phyloP scores from a whole-genome alignment of 768 basidiomycete species.

The Filobasidium floriforme region DNA sequence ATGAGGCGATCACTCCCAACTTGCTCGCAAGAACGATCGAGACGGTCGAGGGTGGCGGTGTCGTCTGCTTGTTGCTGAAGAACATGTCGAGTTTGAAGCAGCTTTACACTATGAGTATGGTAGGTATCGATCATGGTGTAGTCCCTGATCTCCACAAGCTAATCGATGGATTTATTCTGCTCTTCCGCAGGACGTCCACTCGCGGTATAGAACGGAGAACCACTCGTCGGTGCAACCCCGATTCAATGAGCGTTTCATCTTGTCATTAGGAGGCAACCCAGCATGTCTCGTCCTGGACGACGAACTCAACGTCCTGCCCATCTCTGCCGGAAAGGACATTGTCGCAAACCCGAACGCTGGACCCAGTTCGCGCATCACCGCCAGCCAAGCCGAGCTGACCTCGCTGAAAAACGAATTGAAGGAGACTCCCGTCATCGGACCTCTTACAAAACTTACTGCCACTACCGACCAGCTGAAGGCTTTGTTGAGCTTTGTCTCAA shows the following conservation, averaged over 20 bases:
- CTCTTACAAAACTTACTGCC: constrained; percentile 79
- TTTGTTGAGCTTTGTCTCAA: constrained; percentile 86
- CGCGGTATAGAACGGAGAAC: constrained; percentile 83
- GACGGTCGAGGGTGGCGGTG: constrained; percentile 85
- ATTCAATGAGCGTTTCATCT: constrained; percentile 97
- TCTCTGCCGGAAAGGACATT: constrained; percentile 92
- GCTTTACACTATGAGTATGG: constrained; percentile 82
- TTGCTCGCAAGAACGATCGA: constrained; percentile 92
- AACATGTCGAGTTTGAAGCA: constrained; percentile 90
- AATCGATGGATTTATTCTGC: neutral
- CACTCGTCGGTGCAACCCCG: constrained; percentile 66
- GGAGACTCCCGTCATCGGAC: constrained; percentile 78
- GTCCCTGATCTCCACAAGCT: neutral
- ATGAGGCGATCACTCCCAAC: constrained; percentile 96
- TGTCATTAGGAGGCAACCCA: constrained; percentile 85
- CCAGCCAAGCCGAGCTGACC: constrained; percentile 59
- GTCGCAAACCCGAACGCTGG: constrained; percentile 45
- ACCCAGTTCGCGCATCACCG: constrained; percentile 23
- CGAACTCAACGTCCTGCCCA: constrained; percentile 92
- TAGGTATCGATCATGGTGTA: constrained; percentile 29
- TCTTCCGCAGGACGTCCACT: constrained; percentile 73
- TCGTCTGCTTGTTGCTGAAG: constrained; percentile 78
- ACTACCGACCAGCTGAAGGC: constrained; percentile 85
- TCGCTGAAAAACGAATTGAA: constrained; percentile 69
- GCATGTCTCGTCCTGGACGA: constrained; percentile 94